Evolutionary conservation across 75 land plant species (phyloP).

Genomic region (Adiantum capillusveneris): DNA sequence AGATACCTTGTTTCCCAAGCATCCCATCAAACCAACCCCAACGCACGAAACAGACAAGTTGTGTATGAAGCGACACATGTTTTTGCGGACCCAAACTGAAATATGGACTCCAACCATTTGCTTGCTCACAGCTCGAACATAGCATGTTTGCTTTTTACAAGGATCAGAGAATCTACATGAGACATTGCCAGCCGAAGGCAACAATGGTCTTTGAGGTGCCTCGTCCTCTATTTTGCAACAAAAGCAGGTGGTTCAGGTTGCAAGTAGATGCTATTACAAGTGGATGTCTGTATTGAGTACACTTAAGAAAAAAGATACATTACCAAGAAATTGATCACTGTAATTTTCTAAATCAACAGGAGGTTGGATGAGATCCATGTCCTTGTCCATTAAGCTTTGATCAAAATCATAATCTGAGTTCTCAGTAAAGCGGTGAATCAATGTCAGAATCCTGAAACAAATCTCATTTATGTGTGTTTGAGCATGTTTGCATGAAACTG

Average conservation of each 20-base stretch:
- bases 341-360: no score
- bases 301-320: no score
- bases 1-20: slow-evolving; percentile 88
- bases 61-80: slow-evolving; percentile 56
- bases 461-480: no score
- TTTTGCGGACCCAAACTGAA: slow-evolving; percentile 74
- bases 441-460: no score
- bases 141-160: slow-evolving; percentile 26
- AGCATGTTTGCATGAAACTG: no score
- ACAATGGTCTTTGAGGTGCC: not conserved
- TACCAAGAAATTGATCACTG: no score
- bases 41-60: slow-evolving; percentile 82
- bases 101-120: slow-evolving; percentile 94
- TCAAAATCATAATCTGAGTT: no score
- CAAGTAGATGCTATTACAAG: not conserved
- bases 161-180: not conserved
- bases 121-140: slow-evolving; percentile 77
- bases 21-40: slow-evolving; percentile 94
- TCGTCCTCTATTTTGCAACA: not conserved
- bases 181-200: no score
- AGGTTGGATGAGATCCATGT: no score
- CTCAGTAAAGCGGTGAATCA: no score
- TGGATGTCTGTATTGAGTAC: no score
- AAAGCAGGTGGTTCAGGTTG: not conserved
- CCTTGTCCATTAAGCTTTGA: no score